Conservation (phyloP, 768 basidiomycete species). For the Suillus weaverae region DNA sequence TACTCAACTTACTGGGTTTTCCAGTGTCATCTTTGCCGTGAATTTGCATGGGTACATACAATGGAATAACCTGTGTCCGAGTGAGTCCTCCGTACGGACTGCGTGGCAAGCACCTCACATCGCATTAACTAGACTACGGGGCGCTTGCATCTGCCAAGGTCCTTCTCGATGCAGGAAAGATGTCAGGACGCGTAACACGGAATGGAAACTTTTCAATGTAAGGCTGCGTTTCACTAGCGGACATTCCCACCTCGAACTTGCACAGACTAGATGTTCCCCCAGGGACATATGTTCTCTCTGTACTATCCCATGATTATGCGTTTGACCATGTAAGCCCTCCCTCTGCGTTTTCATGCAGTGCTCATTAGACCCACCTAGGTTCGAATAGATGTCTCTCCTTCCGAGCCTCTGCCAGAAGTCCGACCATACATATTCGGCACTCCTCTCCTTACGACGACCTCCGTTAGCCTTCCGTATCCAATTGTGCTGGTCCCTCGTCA, state of each 20-base stretch:
- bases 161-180: conserved; percentile 57
- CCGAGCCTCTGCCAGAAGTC: conserved; percentile 48
- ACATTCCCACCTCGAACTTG: conserved; percentile 13
- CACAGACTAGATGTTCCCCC: conserved; percentile 63
- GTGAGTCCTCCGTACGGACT: neutral
- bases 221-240: conserved; percentile 21
- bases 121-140: conserved; percentile 29
- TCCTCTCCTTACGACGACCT: conserved; percentile 58
- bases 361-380: conserved; percentile 42
- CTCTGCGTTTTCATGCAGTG: conserved; percentile 2
- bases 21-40: conserved; percentile 38
- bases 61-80: conserved; percentile 63
- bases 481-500: conserved; percentile 54
- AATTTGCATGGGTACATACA: conserved; percentile 63
- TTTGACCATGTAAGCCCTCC: conserved; percentile 63
- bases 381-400: conserved; percentile 60
- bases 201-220: conserved; percentile 72
- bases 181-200: conserved; percentile 51
- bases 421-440: conserved; percentile 69
- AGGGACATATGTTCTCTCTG: conserved; percentile 70
- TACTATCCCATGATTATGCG: conserved; percentile 60
- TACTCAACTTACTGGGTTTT: conserved; percentile 5
- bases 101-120: conserved; percentile 11
- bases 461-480: conserved; percentile 60
- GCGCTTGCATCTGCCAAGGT: conserved; percentile 59